Percentiles rank a stretch among this genome's conserved stretches.
Evolutionary conservation across 2,329 filamentous ascomycete species (phyloP).

Genomic region (Fusarium globosum): DNA sequence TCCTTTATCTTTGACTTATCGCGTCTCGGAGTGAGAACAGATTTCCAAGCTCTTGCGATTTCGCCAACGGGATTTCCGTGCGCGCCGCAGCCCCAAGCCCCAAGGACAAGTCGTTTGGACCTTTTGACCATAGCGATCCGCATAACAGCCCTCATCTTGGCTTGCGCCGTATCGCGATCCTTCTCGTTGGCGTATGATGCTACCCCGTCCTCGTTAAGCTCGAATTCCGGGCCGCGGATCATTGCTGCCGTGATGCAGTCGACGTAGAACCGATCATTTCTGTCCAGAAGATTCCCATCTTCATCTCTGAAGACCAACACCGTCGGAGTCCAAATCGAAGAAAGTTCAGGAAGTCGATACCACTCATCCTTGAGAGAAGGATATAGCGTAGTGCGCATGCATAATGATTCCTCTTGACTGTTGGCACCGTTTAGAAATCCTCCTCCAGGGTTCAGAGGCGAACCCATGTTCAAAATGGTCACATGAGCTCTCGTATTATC

Average conservation of each 20-base stretch:
- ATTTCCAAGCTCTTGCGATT: constrained; percentile 64
- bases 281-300: constrained; percentile 50
- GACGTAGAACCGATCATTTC: constrained; percentile 66
- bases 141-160: constrained; percentile 69
- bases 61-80: constrained; percentile 71
- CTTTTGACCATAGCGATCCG: constrained; percentile 61
- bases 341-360: constrained; percentile 69
- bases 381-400: constrained; percentile 68
- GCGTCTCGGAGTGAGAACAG: constrained; percentile 42
- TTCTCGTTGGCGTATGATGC: constrained; percentile 55
- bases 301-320: constrained; percentile 66
- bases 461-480: constrained; percentile 72
- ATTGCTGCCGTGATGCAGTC: constrained; percentile 69
- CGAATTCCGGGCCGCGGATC: constrained; percentile 66
- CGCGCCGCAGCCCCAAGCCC: constrained; percentile 73
- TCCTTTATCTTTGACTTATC: constrained; percentile 36
- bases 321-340: constrained; percentile 67
- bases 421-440: constrained; percentile 70
- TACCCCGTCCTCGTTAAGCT: constrained; percentile 49
- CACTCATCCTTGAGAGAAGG: constrained; percentile 67
- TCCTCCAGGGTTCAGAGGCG: constrained; percentile 68
- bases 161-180: constrained; percentile 61
- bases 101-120: constrained; percentile 63
- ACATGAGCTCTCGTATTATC: constrained; percentile 49
- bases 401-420: constrained; percentile 71